phyloP scores from a whole-genome alignment of 371 early-diverging fungal genomes.

The Lichtheimia corymbifera region DNA sequence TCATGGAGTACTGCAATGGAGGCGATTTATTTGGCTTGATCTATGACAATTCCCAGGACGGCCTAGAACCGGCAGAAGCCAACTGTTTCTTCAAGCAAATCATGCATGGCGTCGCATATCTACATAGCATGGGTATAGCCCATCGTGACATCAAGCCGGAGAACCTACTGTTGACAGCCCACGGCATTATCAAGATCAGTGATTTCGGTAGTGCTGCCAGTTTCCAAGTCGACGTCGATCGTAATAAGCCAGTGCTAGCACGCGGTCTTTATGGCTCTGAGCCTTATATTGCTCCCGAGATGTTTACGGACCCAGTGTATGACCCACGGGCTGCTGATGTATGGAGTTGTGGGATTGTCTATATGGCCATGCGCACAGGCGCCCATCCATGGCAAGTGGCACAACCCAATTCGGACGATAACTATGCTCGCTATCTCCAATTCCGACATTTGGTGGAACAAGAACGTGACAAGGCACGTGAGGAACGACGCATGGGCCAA shows the following conservation, averaged over 20 bases:
- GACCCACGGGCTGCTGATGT: slow-evolving; percentile 40
- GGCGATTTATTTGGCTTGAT: slow-evolving; percentile 63
- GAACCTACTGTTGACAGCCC: slow-evolving; percentile 71
- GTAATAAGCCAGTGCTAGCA: neutral
- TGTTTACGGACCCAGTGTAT: slow-evolving; percentile 26
- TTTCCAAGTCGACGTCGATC: slow-evolving; percentile 21
- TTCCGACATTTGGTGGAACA: slow-evolving; percentile 40
- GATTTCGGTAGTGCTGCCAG: slow-evolving; percentile 77
- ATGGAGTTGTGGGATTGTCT: slow-evolving; percentile 43
- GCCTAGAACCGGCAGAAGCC: slow-evolving; percentile 45
- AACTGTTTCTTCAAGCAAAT: slow-evolving; percentile 64
- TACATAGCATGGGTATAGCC: slow-evolving; percentile 71
- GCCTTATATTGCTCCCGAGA: slow-evolving; percentile 62
- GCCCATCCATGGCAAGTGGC: slow-evolving; percentile 38
- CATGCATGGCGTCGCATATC: slow-evolving; percentile 62
- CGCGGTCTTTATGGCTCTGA: slow-evolving; percentile 57
- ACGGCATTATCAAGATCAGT: slow-evolving; percentile 82
- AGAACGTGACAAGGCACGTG: slow-evolving; percentile 32
- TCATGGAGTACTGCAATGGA: slow-evolving; percentile 75
- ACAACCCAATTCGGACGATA: slow-evolving; percentile 17
- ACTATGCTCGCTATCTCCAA: slow-evolving; percentile 27
- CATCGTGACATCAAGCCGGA: slow-evolving; percentile 83
- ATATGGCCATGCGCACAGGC: slow-evolving; percentile 36
- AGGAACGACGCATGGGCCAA: slow-evolving; percentile 15
- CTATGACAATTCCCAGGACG: slow-evolving; percentile 49